These are phyloP conservation scores for Aschersonia sp. DNA, from an alignment of 2,329 filamentous ascomycete species.

Conservation along the genomic window DNA sequence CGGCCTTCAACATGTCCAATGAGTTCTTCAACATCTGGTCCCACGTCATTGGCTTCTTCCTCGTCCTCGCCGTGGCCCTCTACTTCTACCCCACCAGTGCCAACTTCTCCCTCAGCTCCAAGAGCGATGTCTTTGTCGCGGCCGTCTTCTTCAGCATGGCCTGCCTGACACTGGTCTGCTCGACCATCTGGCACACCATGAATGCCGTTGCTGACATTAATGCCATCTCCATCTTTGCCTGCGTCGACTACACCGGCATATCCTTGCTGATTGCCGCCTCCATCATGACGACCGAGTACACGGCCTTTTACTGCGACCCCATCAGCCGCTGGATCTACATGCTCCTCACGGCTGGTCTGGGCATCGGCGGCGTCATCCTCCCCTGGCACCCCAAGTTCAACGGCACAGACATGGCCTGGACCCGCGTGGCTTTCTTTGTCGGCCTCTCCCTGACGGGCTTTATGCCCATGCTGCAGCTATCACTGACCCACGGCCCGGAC, in stretches of 20 bases:
- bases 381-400: constrained; percentile 97
- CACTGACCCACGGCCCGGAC: constrained; percentile 56
- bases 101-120: constrained; percentile 77
- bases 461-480: constrained; percentile 74
- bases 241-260: constrained; percentile 96
- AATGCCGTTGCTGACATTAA: constrained; percentile 84
- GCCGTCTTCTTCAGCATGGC: constrained; percentile 94
- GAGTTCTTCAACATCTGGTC: constrained; percentile 98
- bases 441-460: constrained; percentile 78
- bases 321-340: constrained; percentile 79
- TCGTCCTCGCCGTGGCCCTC: constrained; percentile 79
- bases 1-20: constrained; percentile 74
- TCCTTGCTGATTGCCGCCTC: constrained; percentile 87
- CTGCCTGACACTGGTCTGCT: constrained; percentile 88
- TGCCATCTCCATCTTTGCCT: constrained; percentile 87
- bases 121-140: constrained; percentile 78
- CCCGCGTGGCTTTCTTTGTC: constrained; percentile 81
- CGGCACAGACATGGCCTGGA: constrained; percentile 80
- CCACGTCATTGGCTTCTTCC: constrained; percentile 74
- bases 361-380: constrained; percentile 74
- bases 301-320: constrained; percentile 96
- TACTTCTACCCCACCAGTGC: constrained; percentile 86
- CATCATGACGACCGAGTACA: constrained; percentile 97
- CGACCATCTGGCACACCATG: constrained; percentile 97
- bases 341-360: constrained; percentile 62